phyloP scores from a whole-genome alignment of 345 rosid species.

The Turnera subulata region DNA sequence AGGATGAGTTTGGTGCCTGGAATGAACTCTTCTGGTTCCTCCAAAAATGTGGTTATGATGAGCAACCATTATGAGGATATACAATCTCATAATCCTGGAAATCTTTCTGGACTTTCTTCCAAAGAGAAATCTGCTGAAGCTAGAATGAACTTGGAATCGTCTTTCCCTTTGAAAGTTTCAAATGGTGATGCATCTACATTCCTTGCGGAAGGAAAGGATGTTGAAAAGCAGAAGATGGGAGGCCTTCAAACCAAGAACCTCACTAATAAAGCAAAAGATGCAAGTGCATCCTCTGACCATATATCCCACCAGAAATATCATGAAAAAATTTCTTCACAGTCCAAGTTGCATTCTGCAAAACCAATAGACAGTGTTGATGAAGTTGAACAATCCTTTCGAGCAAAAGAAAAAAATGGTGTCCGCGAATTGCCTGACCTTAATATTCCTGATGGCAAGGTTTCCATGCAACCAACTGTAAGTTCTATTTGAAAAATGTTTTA shows the following conservation, averaged over 20 bases:
- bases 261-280: constrained; percentile 51
- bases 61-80: constrained; percentile 32
- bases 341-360: constrained; percentile 50
- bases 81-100: constrained; percentile 41
- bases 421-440: constrained; percentile 48
- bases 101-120: constrained; percentile 36
- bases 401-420: constrained; percentile 51
- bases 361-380: constrained; percentile 25
- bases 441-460: constrained; percentile 49
- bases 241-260: constrained; percentile 36
- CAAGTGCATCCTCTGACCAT: constrained; percentile 33
- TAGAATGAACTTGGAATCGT: constrained; percentile 36
- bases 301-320: constrained; percentile 41
- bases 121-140: constrained; percentile 55
- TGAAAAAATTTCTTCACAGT: constrained; percentile 44
- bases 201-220: constrained; percentile 36
- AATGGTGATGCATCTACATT: constrained; percentile 41
- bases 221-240: constrained; percentile 50
- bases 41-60: constrained; percentile 31
- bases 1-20: constrained; percentile 34
- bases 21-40: constrained; percentile 26
- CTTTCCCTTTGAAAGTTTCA: constrained; percentile 36
- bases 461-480: constrained; percentile 50
- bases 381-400: constrained; percentile 36
- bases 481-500: neutral